Conservation (phyloP, 257 asterid species). For the Rhazya stricta region DNA sequence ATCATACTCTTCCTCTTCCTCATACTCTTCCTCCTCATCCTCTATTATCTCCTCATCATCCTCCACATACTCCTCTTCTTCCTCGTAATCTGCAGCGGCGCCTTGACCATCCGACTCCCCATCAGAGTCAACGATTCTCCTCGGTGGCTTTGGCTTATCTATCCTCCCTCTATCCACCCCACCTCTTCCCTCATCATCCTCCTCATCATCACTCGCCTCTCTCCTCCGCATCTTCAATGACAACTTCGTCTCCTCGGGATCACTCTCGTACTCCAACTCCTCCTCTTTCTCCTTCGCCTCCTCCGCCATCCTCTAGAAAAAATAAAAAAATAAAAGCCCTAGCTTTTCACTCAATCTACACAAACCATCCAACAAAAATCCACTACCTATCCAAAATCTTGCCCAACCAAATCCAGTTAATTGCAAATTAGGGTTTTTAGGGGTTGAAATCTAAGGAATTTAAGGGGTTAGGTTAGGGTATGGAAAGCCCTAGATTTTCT, state of each 20-base stretch:
- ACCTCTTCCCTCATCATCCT: conserved; percentile 41
- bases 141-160: conserved; percentile 36
- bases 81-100: conserved; percentile 49
- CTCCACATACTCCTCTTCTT: conserved; percentile 50
- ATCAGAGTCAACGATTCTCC: conserved; percentile 50
- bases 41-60: conserved; percentile 27
- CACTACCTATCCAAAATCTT: neutral
- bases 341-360: conserved; percentile 10
- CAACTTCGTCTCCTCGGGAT: conserved; percentile 90
- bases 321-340: conserved; percentile 14
- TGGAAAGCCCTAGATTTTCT: conserved; percentile 26
- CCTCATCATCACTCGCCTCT: conserved; percentile 92
- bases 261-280: conserved; percentile 88
- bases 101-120: conserved; percentile 72
- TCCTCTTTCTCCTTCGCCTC: conserved; percentile 25
- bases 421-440: conserved; percentile 5
- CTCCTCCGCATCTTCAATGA: conserved; percentile 84
- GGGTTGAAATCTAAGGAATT: conserved; percentile 4
- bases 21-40: conserved; percentile 33
- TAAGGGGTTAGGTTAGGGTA: conserved; percentile 7
- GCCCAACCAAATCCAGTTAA: conserved; percentile 5
- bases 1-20: conserved; percentile 29
- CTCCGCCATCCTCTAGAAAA: conserved; percentile 42
- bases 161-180: conserved; percentile 25
- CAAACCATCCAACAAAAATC: conserved; percentile 12